Evolutionary conservation across 345 rosid species (phyloP).

Genomic region (Brassica rapa): DNA sequence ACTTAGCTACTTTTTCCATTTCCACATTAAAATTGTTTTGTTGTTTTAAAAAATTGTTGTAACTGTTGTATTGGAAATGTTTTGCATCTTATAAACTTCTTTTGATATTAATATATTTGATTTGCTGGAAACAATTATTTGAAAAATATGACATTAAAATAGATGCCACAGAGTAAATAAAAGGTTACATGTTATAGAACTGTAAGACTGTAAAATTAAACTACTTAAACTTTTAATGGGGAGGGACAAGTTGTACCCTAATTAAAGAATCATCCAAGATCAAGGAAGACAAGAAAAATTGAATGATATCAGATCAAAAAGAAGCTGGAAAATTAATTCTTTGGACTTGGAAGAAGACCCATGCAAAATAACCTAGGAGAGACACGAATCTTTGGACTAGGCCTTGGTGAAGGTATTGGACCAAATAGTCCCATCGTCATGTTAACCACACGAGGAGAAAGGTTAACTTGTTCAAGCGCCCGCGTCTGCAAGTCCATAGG

Average conservation of each 20-base stretch:
- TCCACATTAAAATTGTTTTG: not conserved
- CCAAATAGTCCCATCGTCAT: conserved; percentile 47
- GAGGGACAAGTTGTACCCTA: not conserved
- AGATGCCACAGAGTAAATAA: not conserved
- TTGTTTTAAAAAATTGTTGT: not conserved
- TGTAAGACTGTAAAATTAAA: not conserved
- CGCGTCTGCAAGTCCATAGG: conserved; percentile 62
- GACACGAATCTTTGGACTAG: conserved; percentile 68
- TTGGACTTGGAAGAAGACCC: conserved; percentile 81
- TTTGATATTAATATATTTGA: not conserved
- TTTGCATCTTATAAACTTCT: not conserved
- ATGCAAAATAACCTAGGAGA: conserved; percentile 78
- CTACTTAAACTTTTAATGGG: not conserved
- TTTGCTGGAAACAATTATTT: not conserved
- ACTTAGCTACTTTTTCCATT: not conserved
- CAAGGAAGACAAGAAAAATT: not conserved
- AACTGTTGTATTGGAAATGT: not conserved
- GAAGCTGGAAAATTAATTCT: conserved; percentile 13
- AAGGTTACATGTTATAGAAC: not conserved
- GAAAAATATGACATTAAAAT: not conserved
- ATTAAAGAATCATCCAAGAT: conserved; percentile 5
- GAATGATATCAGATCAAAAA: not conserved
- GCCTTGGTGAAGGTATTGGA: conserved; percentile 90
- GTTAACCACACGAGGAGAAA: conserved; percentile 65
- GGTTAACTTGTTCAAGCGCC: conserved; percentile 81